Evolutionary conservation across 1,284 basidiomycete species (phyloP), one percentile per base, ranked within the genome.

Genomic region (Ceratobasidium sp.): DNA sequence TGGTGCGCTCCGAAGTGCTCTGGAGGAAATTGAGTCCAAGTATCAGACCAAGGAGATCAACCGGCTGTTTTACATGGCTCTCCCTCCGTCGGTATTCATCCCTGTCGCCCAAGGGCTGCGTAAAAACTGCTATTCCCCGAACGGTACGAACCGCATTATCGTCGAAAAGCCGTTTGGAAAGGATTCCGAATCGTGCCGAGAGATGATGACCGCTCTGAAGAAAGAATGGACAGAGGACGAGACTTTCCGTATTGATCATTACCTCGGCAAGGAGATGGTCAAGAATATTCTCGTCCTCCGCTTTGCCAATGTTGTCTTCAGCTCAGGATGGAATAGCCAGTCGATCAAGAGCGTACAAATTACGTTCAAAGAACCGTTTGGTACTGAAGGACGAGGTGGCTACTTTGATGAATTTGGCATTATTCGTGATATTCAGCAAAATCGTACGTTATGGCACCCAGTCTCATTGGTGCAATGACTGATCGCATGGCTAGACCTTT

Each of bases 321-420:
- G 92, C 81, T 91, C 94, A 40, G 90, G 91, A 39, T 97, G 97
- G 94, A 96, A 98, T 88, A 97, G 95, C 86, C 95, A 96, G 86
- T 94, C 92, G 78, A 94, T 98, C 87, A 93, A 91, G 86, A 98
- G 96, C 84, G 95, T 98, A 55, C 97, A 98, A 86, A 97, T 98
- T 87, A 97, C 96, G 10, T 98, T 98, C 91, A 98, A 98, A 88
- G 97, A 98, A 87, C 95, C 96, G 12, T 97, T 98, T 84, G 97
- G 97, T 55, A 98, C 97, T 68, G 97, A 98, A 86, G 97, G 97
- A 55, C 94, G 97, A 82, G 97, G 97, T 53, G 97, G 97, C 39
- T 98, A 98, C 90, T 98, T 98, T 88, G 97, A 98, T 86, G 97
- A 98, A 86, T 98, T 98, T 86, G 97, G 97, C 80, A 97, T 98